Evolutionary conservation across 2,329 filamentous ascomycete genomes (phyloP), one percentile per base, ranked within the genome.

Genomic region (Raffaelea albimanens): DNA sequence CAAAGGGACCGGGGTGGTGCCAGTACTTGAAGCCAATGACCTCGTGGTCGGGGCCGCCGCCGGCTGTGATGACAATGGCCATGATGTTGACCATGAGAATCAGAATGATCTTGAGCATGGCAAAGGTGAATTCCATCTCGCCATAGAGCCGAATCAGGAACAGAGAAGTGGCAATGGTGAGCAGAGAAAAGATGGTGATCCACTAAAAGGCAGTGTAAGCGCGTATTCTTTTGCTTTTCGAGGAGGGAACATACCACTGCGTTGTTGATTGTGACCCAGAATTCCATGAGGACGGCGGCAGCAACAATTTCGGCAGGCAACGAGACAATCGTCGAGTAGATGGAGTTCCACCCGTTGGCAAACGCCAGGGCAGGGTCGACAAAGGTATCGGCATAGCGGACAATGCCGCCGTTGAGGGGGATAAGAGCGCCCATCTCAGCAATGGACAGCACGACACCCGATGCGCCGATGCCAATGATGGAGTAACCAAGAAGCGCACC

Each of bases 391-490:
- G 70, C 69, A 34, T 72, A 75, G 14, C 71, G 60, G 7, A 70
- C 66, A 4, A 75, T 67, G 3, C 70, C 70, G 10, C 73, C 71
- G 25, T 75, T 66, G 52, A 80, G 60, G 4, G 78, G 75, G 41
- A 83, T 69, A 65, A 77, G 80, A 18, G 78, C 71, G n/a, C 76
- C 76, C 65, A 82, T 75, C 60, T 78, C 75, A 18, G 69, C 70
- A 48, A 81, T 38, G 8, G 59, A 57, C 13, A 62, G 56, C 0
- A 62, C 56, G 0, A 69, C 62, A 33, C 57, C 59, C 10, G 55
- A 59, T 1, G 62, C 61, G 3, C 60, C 53, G 3, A 64, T 31
- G 13, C 67, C 67, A 25, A 66, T 60, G 38, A 66, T 57, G 0
- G 57, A 39, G 46, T 69, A 69, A n/a, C 60, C 64, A 9, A 70